These are phyloP conservation scores for Colletotrichum spinosum DNA, from an alignment of 2,329 filamentous ascomycete species.

Conservation along the genomic window DNA sequence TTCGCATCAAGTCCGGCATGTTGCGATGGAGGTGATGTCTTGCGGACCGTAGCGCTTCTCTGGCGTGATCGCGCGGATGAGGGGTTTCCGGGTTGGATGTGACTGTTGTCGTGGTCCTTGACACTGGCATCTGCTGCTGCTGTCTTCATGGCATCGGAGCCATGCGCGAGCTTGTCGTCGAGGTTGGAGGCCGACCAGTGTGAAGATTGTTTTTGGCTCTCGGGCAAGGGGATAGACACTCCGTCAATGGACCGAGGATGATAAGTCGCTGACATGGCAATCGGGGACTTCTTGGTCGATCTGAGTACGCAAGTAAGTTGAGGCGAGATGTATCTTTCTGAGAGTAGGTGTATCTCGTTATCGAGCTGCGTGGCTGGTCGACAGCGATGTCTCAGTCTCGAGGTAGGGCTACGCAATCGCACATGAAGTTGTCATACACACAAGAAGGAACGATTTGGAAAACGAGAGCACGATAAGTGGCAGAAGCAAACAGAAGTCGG, in stretches of 20 bases:
- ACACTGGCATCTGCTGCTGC: not conserved
- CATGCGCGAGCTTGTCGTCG: conserved; percentile 17
- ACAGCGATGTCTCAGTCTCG: too few relatives aligned
- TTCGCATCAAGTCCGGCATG: not conserved
- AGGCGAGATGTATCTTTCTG: too few relatives aligned
- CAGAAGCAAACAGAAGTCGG: too few relatives aligned
- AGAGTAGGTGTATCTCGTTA: too few relatives aligned
- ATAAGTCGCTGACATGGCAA: conserved; percentile 26
- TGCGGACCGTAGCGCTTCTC: conserved; percentile 33
- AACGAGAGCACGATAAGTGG: too few relatives aligned
- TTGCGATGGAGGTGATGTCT: conserved; percentile 15
- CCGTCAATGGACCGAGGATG: conserved; percentile 24
- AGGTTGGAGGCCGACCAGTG: conserved; percentile 23
- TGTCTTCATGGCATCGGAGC: conserved; percentile 15
- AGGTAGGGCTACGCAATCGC: too few relatives aligned
- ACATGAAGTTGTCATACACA: too few relatives aligned
- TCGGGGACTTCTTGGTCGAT: not conserved
- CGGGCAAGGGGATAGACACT: not conserved
- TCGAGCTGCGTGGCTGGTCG: too few relatives aligned
- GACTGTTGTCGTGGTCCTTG: conserved; percentile 9
- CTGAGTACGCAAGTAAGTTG: not conserved
- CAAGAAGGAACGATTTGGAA: too few relatives aligned
- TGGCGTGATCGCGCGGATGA: conserved; percentile 28
- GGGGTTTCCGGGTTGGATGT: conserved; percentile 30
- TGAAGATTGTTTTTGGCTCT: conserved; percentile 6